Evolutionary conservation across 768 basidiomycete genomes (phyloP), one percentile per base, ranked within the genome.

Genomic region (Candolleomyces eurysporus): DNA sequence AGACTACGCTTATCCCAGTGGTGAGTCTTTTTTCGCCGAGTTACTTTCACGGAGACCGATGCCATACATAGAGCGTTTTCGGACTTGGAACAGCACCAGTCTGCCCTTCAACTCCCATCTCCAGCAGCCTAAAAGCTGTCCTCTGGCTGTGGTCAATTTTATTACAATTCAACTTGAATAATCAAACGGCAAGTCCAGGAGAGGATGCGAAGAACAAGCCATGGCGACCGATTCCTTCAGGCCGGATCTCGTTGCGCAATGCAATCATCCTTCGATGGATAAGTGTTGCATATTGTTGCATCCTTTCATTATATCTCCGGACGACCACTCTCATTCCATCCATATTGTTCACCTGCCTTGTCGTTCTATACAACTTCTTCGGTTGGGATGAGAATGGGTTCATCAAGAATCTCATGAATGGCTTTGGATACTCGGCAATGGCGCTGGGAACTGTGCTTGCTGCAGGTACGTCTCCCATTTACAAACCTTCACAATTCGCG

Each of bases 201-300:
- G 61, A 61, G 39, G 61, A 61, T 42, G 56, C 48, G 4, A 39
- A 57, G 48, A 61, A 61, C 56, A 57, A 57, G 39, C 61, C 61
- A 7, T 74, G 72, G 71, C 62, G 78, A 9, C 78, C 79, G 2
- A 52, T 79, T 5, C 77, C 79, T 6, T 65, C 78, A 0, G 67
- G 72, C 9, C 69, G 74, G 7, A 68, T 79, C 10, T 64, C 72
- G 4, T 36, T 65, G 11, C 4, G 36, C 2, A 49, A 65, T 1
- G 68, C 74, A 7, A 46, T 58, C 3, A 40, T 61, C 3, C 62
- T 78, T n/a, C 73, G 78, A 9, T 78, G 75, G 75, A 62, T 46
- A 4, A 66, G 76, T 39, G 56, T 76, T 13, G 39, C 65, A 8
- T 5, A 68, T 4, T 78, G 76, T 59, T 56, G 71, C 26, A 26